Conservation (phyloP, 495 filamentous ascomycete species). For the Penicillium roqueforti region DNA sequence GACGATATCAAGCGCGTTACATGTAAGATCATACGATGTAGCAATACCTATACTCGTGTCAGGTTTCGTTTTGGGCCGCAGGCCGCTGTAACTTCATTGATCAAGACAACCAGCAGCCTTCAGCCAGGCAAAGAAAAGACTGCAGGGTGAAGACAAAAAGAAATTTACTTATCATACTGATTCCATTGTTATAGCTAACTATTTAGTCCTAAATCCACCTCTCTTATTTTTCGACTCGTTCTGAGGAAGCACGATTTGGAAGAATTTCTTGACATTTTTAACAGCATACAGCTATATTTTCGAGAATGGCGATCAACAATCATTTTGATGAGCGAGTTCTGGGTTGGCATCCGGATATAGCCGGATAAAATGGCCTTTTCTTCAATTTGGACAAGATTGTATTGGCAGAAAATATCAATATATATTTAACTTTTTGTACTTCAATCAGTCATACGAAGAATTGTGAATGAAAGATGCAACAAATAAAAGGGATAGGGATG, state of each 20-base stretch:
- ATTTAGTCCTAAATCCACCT: slow-evolving; percentile 4
- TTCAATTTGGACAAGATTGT: not conserved
- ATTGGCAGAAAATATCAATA: slow-evolving; percentile 10
- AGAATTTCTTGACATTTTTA: too few species aligned
- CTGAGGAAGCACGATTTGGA: too few species aligned
- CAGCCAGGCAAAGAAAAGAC: slow-evolving; percentile 18
- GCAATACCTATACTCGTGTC: slow-evolving; percentile 12
- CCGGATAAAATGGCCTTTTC: slow-evolving; percentile 12
- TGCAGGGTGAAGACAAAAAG: slow-evolving; percentile 5
- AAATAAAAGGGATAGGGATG: not conserved
- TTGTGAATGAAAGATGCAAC: slow-evolving; percentile 12
- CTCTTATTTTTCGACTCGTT: too few species aligned
- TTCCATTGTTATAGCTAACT: slow-evolving; percentile 13
- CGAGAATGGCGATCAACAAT: slow-evolving; percentile 8
- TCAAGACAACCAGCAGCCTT: slow-evolving; percentile 1
- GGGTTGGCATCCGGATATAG: slow-evolving; percentile 14
- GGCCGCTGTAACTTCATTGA: slow-evolving; percentile 9
- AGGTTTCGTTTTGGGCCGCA: slow-evolving; percentile 10
- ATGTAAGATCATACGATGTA: slow-evolving; percentile 10
- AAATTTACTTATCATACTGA: slow-evolving; percentile 8
- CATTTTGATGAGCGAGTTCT: slow-evolving; percentile 18
- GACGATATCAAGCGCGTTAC: too few species aligned
- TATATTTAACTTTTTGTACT: slow-evolving; percentile 24
- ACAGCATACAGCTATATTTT: slow-evolving; percentile 19
- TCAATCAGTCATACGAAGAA: slow-evolving; percentile 19